Percentiles rank a stretch among this genome's conserved stretches.
phyloP scores from a whole-genome alignment of 78 protist genomes.

The Carpediemonas membranifera region DNA sequence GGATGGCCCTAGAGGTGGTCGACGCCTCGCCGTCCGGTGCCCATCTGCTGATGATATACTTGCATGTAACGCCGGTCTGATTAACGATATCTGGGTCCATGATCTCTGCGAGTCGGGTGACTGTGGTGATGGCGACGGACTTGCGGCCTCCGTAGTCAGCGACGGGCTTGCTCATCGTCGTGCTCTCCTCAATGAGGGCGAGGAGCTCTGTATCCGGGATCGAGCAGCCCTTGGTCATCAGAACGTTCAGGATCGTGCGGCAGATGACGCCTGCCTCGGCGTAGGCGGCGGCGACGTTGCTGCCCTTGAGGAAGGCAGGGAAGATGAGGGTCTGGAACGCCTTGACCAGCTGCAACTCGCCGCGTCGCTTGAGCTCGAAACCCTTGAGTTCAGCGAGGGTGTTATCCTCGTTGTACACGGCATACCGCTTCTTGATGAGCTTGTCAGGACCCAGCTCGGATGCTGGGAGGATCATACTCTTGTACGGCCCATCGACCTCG shows the following conservation, averaged over 20 bases:
- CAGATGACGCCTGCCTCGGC: too few relatives aligned
- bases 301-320: neutral
- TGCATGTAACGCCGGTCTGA: too few relatives aligned
- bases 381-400: conserved; percentile 91
- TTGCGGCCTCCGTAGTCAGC: conserved; percentile 67
- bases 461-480: conserved; percentile 39
- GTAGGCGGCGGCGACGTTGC: neutral
- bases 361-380: conserved; percentile 95
- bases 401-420: conserved; percentile 84
- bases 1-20: too few relatives aligned
- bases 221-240: neutral
- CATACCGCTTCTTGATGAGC: conserved; percentile 59
- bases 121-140: conserved; percentile 61
- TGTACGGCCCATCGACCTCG: conserved; percentile 98
- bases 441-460: conserved; percentile 85
- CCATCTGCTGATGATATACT: too few relatives aligned
- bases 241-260: too few relatives aligned
- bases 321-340: conserved; percentile 80
- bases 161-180: conserved; percentile 66
- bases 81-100: conserved; percentile 65
- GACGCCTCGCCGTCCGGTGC: too few relatives aligned
- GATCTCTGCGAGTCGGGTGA: conserved; percentile 67
- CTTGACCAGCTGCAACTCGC: conserved; percentile 91
- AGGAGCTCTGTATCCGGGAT: neutral
- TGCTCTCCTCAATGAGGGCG: conserved; percentile 65